Conservation (phyloP, 352 stramenopile species). For the Phytophthora brassicae region DNA sequence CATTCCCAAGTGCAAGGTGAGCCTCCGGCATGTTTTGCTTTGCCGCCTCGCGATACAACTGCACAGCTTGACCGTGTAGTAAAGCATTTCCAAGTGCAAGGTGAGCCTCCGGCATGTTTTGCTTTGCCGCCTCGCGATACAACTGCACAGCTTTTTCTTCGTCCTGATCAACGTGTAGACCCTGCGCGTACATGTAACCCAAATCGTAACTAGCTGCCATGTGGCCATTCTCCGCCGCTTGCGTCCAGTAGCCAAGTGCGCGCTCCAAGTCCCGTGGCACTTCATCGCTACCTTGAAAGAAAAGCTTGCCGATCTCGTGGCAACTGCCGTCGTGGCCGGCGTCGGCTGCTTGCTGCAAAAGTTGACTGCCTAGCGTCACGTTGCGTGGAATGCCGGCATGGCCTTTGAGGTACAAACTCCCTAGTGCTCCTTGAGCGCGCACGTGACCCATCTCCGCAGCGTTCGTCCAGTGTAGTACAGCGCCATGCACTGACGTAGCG, state of each 20-base stretch:
- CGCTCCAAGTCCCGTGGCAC: slow-evolving; percentile 32
- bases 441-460: slow-evolving; percentile 69
- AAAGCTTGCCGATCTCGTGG: slow-evolving; percentile 78
- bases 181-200: slow-evolving; percentile 73
- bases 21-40: slow-evolving; percentile 71
- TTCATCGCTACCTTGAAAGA: slow-evolving; percentile 50
- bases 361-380: slow-evolving; percentile 45
- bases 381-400: slow-evolving; percentile 52
- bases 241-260: slow-evolving; percentile 68
- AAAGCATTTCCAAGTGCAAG: slow-evolving; percentile 58
- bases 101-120: slow-evolving; percentile 75
- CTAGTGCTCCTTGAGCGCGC: slow-evolving; percentile 70
- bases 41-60: slow-evolving; percentile 61
- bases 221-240: slow-evolving; percentile 61
- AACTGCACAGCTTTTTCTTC: slow-evolving; percentile 54
- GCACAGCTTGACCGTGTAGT: too few relatives aligned
- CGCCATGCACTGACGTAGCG: slow-evolving; percentile 42
- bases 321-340: slow-evolving; percentile 66
- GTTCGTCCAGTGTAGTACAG: slow-evolving; percentile 79
- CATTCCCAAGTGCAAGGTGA: slow-evolving; percentile 58
- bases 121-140: slow-evolving; percentile 55
- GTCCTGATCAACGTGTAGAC: slow-evolving; percentile 64
- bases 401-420: slow-evolving; percentile 69
- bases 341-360: slow-evolving; percentile 68
- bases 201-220: slow-evolving; percentile 77